These are phyloP conservation scores for Candida berthetii DNA, from an alignment of 805 yeast genomes.

Conservation along the genomic window DNA sequence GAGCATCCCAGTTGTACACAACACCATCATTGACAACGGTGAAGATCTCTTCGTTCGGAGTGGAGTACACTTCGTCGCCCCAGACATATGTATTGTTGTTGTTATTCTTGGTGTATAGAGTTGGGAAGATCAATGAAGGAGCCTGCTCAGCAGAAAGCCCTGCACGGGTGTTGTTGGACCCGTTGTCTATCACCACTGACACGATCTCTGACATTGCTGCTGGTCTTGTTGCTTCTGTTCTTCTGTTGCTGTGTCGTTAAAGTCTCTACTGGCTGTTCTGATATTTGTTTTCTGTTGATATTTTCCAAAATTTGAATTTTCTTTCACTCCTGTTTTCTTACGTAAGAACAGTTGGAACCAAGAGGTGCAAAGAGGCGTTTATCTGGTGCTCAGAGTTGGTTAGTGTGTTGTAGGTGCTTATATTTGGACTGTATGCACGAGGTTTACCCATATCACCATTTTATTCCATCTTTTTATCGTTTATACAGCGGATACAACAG, in stretches of 20 bases:
- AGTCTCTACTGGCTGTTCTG: background rate
- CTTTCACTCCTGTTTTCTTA: too few relatives aligned
- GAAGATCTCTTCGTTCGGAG: conserved; percentile 27
- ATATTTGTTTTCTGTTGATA: too few relatives aligned
- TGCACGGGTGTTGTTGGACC: conserved; percentile 58
- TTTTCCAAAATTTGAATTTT: too few relatives aligned
- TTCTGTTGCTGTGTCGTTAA: too few relatives aligned
- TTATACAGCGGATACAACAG: too few relatives aligned
- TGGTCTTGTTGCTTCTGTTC: background rate
- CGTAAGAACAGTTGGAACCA: too few relatives aligned
- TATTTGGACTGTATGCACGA: too few relatives aligned
- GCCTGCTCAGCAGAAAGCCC: conserved; percentile 62
- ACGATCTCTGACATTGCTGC: conserved; percentile 25
- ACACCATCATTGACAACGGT: conserved; percentile 59
- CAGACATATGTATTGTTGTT: conserved; percentile 23
- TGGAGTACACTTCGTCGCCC: conserved; percentile 40
- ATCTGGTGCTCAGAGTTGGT: too few relatives aligned
- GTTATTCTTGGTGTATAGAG: conserved; percentile 40
- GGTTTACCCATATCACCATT: too few relatives aligned
- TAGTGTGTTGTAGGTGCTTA: too few relatives aligned
- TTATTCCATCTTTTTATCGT: too few relatives aligned
- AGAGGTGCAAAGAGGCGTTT: too few relatives aligned
- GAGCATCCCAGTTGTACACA: conserved; percentile 68
- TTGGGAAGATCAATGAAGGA: conserved; percentile 53
- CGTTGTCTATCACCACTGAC: conserved; percentile 69